Conservation (phyloP, 495 filamentous ascomycete species). For the Staphylotrichum tortipilum region DNA sequence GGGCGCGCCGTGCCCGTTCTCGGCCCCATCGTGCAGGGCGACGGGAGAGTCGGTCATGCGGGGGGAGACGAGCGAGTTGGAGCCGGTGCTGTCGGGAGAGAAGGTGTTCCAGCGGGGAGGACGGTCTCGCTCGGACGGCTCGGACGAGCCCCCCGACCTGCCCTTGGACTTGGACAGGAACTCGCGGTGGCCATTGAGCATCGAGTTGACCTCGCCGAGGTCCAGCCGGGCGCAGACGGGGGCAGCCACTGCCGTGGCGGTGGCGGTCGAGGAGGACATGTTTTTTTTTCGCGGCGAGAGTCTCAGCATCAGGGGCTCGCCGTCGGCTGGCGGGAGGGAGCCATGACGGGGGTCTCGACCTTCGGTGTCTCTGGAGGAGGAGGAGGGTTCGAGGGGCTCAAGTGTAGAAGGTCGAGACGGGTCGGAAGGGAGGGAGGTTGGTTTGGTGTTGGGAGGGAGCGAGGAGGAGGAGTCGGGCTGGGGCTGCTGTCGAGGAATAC, state of each 20-base stretch:
- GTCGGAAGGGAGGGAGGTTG: not conserved
- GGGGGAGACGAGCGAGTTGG: constrained; percentile 9
- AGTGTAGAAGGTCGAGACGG: constrained; percentile 7
- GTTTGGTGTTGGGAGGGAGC: constrained; percentile 15
- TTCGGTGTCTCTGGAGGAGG: constrained; percentile 10
- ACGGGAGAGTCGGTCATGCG: constrained; percentile 10
- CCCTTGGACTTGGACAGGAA: constrained; percentile 28
- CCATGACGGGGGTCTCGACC: constrained; percentile 27
- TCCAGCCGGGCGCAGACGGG: constrained; percentile 21
- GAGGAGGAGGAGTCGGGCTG: constrained; percentile 21
- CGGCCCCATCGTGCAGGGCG: constrained; percentile 11
- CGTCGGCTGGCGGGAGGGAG: constrained; percentile 14
- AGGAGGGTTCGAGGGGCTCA: constrained; percentile 5
- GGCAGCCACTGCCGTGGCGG: constrained; percentile 12
- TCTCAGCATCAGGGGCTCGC: constrained; percentile 26
- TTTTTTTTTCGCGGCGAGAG: constrained; percentile 16
- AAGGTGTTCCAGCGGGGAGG: constrained; percentile 6
- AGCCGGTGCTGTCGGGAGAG: constrained; percentile 7
- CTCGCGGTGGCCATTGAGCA: constrained; percentile 30
- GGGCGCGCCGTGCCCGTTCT: constrained; percentile 18
- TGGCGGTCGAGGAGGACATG: constrained; percentile 17
- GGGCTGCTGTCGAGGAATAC: constrained; percentile 28
- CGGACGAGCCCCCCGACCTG: constrained; percentile 28
- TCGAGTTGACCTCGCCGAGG: constrained; percentile 27
- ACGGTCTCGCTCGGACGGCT: constrained; percentile 32